Conservation (phyloP, 257 asterid genomes). For the Verbascum thapsus region DNA sequence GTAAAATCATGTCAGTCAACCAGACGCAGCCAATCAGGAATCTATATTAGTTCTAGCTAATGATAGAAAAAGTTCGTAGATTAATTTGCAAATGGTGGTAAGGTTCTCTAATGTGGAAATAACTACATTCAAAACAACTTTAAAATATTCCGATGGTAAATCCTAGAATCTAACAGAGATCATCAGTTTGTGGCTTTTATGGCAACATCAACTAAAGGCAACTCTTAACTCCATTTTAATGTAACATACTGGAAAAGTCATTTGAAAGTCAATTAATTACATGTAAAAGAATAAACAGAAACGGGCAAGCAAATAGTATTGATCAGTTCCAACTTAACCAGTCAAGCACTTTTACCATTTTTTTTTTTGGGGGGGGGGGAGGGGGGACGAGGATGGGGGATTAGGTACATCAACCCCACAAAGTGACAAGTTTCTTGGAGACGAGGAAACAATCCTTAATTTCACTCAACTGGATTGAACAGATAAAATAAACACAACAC, state of each 20-base stretch:
- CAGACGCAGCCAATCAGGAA: constrained; percentile 5
- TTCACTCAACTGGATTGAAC: no score
- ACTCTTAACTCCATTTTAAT: constrained; percentile 31
- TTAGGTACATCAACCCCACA: no score
- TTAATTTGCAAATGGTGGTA: constrained; percentile 31
- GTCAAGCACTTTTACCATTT: no score
- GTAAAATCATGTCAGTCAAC: constrained; percentile 27
- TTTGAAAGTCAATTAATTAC: constrained; percentile 25
- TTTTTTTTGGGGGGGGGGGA: no score
- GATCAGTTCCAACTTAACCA: no score
- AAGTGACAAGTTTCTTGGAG: no score
- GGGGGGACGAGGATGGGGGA: no score
- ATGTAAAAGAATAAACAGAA: not conserved
- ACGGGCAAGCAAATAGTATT: no score
- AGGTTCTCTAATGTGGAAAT: constrained; percentile 27
- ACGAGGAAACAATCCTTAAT: no score
- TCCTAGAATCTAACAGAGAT: constrained; percentile 34
- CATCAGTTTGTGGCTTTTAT: constrained; percentile 39
- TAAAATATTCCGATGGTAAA: constrained; percentile 29
- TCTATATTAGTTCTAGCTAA: constrained; percentile 27
- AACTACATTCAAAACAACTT: constrained; percentile 22
- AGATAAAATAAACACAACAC: no score
- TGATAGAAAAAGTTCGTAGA: constrained; percentile 30
- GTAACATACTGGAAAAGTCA: constrained; percentile 38
- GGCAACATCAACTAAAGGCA: constrained; percentile 46